Conservation (phyloP, 2,329 filamentous ascomycete species). For the Ophiostoma novo-ulmi region DNA sequence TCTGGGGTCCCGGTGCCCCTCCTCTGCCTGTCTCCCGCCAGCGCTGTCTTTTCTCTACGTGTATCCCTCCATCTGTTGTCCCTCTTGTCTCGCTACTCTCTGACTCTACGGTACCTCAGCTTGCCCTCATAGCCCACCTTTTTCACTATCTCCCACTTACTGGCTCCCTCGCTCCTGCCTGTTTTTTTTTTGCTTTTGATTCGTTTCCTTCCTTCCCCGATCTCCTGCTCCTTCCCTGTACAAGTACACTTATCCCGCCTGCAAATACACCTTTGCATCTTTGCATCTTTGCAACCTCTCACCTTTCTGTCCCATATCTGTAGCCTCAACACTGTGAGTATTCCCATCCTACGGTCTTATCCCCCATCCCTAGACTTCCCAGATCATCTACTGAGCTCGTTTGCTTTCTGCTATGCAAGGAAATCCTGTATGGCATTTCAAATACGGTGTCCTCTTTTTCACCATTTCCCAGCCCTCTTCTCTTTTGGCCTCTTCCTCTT, state of each 20-base stretch:
- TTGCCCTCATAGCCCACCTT: constrained; percentile 16
- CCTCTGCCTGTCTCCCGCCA: background rate
- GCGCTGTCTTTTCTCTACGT: background rate
- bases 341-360: background rate
- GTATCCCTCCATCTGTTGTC: background rate
- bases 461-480: constrained; percentile 16
- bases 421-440: background rate
- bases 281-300: constrained; percentile 11
- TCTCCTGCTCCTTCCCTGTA: background rate
- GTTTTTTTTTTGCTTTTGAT: constrained; percentile 16
- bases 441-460: constrained; percentile 24
- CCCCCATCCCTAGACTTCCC: background rate
- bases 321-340: constrained; percentile 21
- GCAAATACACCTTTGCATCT: constrained; percentile 15
- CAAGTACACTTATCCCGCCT: constrained; percentile 3
- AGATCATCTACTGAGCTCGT: background rate
- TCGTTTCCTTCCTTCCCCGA: constrained; percentile 15
- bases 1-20: background rate
- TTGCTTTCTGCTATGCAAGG: background rate
- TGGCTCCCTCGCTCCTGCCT: constrained; percentile 14
- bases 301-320: constrained; percentile 9
- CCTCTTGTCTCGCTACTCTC: background rate
- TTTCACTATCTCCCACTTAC: constrained; percentile 22
- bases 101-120: background rate
- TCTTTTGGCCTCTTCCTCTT: background rate